phyloP scores from a whole-genome alignment of 2,329 filamentous ascomycete species.

The Apiospora malaysiana region DNA sequence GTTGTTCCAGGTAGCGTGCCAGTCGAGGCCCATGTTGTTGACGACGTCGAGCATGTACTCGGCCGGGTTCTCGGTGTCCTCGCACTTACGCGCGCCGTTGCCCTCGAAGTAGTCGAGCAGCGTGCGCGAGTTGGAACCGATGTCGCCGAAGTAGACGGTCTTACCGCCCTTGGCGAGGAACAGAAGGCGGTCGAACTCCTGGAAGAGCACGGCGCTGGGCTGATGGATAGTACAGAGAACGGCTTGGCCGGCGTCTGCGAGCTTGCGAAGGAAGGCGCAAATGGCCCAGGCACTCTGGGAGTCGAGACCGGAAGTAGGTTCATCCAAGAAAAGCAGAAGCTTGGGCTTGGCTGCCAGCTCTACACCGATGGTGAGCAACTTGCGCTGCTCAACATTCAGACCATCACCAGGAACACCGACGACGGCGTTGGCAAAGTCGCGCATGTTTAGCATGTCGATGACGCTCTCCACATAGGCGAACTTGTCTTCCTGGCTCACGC shows the following conservation, averaged over 20 bases:
- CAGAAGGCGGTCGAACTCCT: constrained; percentile 56
- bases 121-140: constrained; percentile 54
- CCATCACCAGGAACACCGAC: constrained; percentile 73
- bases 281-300: constrained; percentile 77
- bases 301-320: constrained; percentile 77
- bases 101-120: constrained; percentile 62
- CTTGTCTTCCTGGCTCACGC: constrained; percentile 65
- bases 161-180: constrained; percentile 59
- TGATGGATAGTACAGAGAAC: constrained; percentile 53
- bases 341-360: constrained; percentile 75
- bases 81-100: constrained; percentile 61
- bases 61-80: constrained; percentile 63
- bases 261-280: constrained; percentile 69
- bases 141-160: constrained; percentile 63
- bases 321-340: constrained; percentile 75
- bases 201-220: constrained; percentile 47
- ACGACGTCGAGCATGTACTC: constrained; percentile 60
- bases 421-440: constrained; percentile 70
- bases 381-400: constrained; percentile 48
- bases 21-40: constrained; percentile 46
- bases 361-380: constrained; percentile 73
- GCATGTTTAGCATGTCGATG: constrained; percentile 71
- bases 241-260: constrained; percentile 51
- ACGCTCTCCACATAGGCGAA: constrained; percentile 70
- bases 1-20: constrained; percentile 49